Percentiles rank a stretch among this genome's conserved stretches.
These are phyloP conservation scores for Colletotrichum scovillei DNA, from an alignment of 2,329 filamentous ascomycete species.

Conservation along the genomic window DNA sequence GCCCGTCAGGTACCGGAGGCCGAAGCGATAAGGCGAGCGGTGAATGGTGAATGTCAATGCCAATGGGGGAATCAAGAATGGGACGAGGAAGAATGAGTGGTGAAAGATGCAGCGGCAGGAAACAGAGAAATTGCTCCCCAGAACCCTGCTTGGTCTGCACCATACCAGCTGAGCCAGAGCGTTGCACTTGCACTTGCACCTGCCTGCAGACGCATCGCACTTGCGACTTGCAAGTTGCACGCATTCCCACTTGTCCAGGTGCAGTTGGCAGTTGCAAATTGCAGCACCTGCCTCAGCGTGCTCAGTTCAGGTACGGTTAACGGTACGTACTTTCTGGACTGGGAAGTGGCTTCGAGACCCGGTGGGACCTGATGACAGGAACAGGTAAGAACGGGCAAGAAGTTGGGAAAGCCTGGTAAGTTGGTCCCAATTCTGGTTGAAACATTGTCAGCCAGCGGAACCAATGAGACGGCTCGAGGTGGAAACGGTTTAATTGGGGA, in stretches of 20 bases:
- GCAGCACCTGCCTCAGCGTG: background rate
- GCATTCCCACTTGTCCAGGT: constrained; percentile 1
- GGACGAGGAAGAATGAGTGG: background rate
- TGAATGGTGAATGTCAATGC: background rate
- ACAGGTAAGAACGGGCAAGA: constrained; percentile 10
- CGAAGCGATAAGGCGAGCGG: background rate
- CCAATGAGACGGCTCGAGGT: constrained; percentile 26
- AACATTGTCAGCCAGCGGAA: constrained; percentile 23
- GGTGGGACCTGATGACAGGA: constrained; percentile 16
- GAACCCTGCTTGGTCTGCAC: constrained; percentile 4
- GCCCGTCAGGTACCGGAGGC: constrained; percentile 16
- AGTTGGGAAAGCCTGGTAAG: background rate
- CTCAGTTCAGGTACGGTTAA: no score
- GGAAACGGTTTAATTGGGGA: constrained; percentile 34
- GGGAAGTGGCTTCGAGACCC: constrained; percentile 19
- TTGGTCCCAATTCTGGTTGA: constrained; percentile 33
- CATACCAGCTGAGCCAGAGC: background rate
- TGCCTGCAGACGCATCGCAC: background rate
- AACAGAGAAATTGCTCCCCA: background rate
- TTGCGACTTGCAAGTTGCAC: background rate
- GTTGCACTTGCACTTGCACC: no score
- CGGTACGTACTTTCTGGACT: constrained; percentile 12
- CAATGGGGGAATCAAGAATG: background rate
- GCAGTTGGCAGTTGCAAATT: no score
- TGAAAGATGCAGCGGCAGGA: background rate